Evolutionary conservation across 352 stramenopile genomes (phyloP), one percentile per base, ranked within the genome.

Genomic region (Phytophthora niederhauseri): DNA sequence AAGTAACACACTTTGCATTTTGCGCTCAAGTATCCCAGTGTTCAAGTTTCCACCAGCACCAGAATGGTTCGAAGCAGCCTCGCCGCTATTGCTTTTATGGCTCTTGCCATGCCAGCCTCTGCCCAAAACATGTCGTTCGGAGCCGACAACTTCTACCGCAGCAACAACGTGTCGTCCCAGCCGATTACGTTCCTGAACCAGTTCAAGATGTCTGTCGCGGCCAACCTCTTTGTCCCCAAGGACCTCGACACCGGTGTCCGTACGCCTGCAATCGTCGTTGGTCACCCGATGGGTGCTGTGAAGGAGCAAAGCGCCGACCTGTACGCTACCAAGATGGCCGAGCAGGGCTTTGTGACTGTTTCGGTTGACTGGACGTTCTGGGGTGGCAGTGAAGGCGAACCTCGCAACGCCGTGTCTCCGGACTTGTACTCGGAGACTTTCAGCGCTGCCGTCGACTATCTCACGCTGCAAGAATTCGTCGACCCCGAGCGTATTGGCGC

Each of bases 271-370:
- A 52, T 52, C 28, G 28, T 72, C 41, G 43, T 60, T 2, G 31
- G 30, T 12, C 57, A 72, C 43, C 64, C 64, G 38, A 67, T 72
- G 57, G 64, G 64, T 15, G 64, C 64, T 54, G 64, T 72, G 12
- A 72, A 72, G 64, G 64, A 72, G 52, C 64, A 72, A 22, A 72
- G 64, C 6, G 64, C 64, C 17, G 45, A 72, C 30, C 57, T 72
- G 4, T 72, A 72, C 43, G 64, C 64, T 15, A 72, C 57, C 19
- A 72, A 72, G 31, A 43, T 72, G 64, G 57, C 64, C 4, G 57
- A 71, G n/a, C 20, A 66, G 4, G 64, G 64, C 3, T 71, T 71
- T 12, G 64, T 66, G 9, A 46, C 64, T 1, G 49, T 71, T 0
- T 66, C 64, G 6, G 55, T 66, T 17, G 64, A 71, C 31, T 28